A percentile compares a stretch with the other conserved stretches of the same genome.
Conservation (phyloP, 345 rosid genomes). For the Bruguiera parviflora region DNA sequence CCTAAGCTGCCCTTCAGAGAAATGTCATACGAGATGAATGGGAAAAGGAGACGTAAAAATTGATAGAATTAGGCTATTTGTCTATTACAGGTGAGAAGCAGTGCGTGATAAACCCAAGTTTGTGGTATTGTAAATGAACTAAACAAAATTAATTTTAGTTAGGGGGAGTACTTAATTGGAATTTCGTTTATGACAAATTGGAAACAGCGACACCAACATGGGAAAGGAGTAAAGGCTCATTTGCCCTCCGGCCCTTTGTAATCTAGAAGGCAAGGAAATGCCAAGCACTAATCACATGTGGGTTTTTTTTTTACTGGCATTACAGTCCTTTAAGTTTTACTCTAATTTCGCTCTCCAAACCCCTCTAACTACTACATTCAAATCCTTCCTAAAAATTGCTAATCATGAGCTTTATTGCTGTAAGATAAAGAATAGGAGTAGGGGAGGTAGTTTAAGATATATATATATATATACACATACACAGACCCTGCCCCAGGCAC, state of each 20-base stretch:
- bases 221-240: slow-evolving; percentile 13
- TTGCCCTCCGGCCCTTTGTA: slow-evolving; percentile 22
- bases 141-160: not conserved
- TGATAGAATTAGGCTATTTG: too few relatives aligned
- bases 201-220: not conserved
- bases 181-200: not conserved
- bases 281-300: slow-evolving; percentile 38
- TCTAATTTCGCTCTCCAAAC: slow-evolving; percentile 32
- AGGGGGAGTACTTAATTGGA: slow-evolving; percentile 11
- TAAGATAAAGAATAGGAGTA: slow-evolving; percentile 1
- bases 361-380: slow-evolving; percentile 32
- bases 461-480: not conserved
- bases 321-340: slow-evolving; percentile 17
- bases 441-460: slow-evolving; percentile 8
- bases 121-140: not conserved
- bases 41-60: too few relatives aligned
- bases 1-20: too few relatives aligned
- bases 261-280: slow-evolving; percentile 36
- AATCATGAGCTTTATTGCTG: slow-evolving; percentile 11
- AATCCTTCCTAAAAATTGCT: slow-evolving; percentile 14
- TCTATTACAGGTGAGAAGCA: too few relatives aligned
- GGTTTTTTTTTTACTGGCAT: slow-evolving; percentile 37
- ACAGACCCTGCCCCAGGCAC: slow-evolving; percentile 17
- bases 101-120: not conserved
- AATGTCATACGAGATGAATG: too few relatives aligned